A percentile compares a stretch with the other conserved stretches of the same genome.
Conservation (phyloP, 2,329 filamentous ascomycete genomes). For the Diaporthe sp. region DNA sequence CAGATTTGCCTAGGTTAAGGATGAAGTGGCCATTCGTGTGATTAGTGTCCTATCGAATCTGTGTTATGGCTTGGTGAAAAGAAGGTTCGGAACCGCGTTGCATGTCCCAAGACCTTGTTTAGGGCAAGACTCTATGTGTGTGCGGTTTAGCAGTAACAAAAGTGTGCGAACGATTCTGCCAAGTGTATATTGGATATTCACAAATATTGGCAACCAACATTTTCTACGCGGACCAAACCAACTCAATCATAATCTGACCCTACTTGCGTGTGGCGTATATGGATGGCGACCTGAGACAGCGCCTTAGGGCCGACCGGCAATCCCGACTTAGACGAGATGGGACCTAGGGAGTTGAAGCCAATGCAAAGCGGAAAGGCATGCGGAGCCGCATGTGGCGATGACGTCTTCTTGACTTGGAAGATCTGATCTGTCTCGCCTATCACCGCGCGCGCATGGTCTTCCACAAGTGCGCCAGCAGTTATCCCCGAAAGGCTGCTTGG, state of each 20-base stretch:
- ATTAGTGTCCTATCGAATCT: not conserved
- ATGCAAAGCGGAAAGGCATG: slow-evolving; percentile 20
- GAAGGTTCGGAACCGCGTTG: not conserved
- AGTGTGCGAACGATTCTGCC: not conserved
- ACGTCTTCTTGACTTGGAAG: slow-evolving; percentile 20
- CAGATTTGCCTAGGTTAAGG: no score
- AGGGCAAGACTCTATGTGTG: not conserved
- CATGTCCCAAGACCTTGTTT: no score
- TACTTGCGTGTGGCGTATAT: not conserved
- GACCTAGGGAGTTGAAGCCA: slow-evolving; percentile 10
- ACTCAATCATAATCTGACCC: not conserved
- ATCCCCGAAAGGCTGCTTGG: slow-evolving; percentile 7
- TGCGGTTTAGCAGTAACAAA: not conserved
- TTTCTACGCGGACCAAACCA: not conserved
- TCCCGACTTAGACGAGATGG: slow-evolving; percentile 31
- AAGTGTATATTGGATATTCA: not conserved
- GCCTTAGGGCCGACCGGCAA: not conserved
- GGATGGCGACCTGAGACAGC: not conserved
- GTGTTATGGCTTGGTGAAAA: not conserved
- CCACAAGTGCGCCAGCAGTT: not conserved
- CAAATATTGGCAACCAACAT: not conserved
- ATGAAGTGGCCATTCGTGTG: not conserved
- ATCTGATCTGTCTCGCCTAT: slow-evolving; percentile 25
- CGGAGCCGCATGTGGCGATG: slow-evolving; percentile 35
- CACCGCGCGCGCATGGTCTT: slow-evolving; percentile 2